Conservation (phyloP, 768 basidiomycete genomes). For the Sutorius australiensis region DNA sequence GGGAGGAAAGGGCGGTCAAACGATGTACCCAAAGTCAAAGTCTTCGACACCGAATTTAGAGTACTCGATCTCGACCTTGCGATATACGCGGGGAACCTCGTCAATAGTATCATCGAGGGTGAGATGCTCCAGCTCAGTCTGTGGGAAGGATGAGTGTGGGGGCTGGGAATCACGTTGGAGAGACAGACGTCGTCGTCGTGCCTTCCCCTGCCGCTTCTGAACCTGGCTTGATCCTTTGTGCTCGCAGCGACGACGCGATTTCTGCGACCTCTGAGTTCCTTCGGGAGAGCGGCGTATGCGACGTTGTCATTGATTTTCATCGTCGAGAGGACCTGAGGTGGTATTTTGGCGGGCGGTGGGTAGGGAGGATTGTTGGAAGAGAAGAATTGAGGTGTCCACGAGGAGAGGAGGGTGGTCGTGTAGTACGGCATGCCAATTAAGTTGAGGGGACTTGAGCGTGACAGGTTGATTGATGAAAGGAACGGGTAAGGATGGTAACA, state of each 20-base stretch:
- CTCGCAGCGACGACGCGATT: conserved; percentile 59
- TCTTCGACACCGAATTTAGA: conserved; percentile 98
- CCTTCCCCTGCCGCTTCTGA: conserved; percentile 75
- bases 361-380: conserved; percentile 43
- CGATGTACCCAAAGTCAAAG: conserved; percentile 88
- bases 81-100: conserved; percentile 76
- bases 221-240: conserved; percentile 63
- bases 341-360: conserved; percentile 75
- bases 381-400: conserved; percentile 54
- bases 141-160: conserved; percentile 5
- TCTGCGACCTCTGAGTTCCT: conserved; percentile 77
- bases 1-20: background rate
- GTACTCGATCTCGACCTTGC: conserved; percentile 95
- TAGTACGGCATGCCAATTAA: conserved; percentile 88
- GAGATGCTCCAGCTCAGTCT: conserved; percentile 55
- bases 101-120: conserved; percentile 49
- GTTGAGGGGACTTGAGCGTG: conserved; percentile 68
- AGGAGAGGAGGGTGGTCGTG: conserved; percentile 66
- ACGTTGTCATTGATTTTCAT: conserved; percentile 89
- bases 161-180: background rate
- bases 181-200: conserved; percentile 39
- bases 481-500: conserved; percentile 20
- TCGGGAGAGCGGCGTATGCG: conserved; percentile 84
- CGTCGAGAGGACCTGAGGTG: conserved; percentile 65
- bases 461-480: background rate